A percentile compares a stretch with the other conserved stretches of the same genome.
Evolutionary conservation across 306 rosid genomes (phyloP).

Genomic region (Geum urbanum): DNA sequence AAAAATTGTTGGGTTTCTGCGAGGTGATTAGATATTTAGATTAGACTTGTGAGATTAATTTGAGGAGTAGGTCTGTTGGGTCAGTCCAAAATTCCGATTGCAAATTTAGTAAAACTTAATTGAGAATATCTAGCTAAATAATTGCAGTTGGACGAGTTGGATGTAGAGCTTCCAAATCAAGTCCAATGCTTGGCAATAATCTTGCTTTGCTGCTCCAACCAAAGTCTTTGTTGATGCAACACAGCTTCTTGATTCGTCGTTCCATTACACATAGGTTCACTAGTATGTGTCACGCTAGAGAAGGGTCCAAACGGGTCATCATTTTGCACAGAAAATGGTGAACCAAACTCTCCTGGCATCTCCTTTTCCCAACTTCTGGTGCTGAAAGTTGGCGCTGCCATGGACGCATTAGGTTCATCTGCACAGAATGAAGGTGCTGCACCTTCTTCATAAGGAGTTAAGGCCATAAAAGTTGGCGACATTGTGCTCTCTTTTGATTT

Average conservation of each 20-base stretch:
- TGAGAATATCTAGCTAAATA: no score
- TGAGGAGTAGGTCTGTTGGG: no score
- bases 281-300: conserved; percentile 1
- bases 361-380: neutral
- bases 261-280: conserved; percentile 20
- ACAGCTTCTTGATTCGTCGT: conserved; percentile 34
- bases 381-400: neutral
- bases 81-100: no score
- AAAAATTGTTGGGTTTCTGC: no score
- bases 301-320: conserved; percentile 56
- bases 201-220: conserved; percentile 78
- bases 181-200: conserved; percentile 54
- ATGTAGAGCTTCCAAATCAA: conserved; percentile 13
- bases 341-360: neutral
- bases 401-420: neutral
- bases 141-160: no score
- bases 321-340: conserved; percentile 12
- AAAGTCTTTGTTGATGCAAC: conserved; percentile 42
- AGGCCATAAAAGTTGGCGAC: neutral
- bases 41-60: no score
- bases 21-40: no score
- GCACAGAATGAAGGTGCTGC: neutral
- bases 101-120: no score
- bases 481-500: neutral
- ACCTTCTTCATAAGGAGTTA: neutral